phyloP scores from a whole-genome alignment of 78 protist species.

The Dictyostelium capitatum region DNA sequence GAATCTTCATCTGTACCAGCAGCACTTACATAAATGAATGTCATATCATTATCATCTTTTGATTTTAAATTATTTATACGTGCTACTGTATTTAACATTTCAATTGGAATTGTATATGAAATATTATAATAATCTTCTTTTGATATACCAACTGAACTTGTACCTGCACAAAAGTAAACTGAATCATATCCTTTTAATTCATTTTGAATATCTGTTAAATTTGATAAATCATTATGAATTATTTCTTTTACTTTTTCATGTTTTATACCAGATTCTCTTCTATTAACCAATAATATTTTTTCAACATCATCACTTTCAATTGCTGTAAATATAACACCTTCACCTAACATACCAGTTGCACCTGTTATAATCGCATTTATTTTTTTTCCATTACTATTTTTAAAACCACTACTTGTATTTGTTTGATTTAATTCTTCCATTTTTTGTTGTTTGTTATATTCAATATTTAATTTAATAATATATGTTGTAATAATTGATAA shows the following conservation, averaged over 20 bases:
- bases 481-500: no score
- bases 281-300: background rate
- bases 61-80: background rate
- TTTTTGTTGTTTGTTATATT: no score
- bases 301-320: background rate
- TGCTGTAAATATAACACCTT: background rate
- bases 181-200: conserved; percentile 14
- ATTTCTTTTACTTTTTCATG: conserved; percentile 14
- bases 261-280: background rate
- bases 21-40: conserved; percentile 17
- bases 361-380: conserved; percentile 27
- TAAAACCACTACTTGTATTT: no score
- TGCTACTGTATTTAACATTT: background rate
- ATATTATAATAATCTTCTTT: background rate
- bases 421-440: no score
- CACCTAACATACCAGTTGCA: conserved; percentile 39
- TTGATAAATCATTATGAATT: background rate
- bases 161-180: conserved; percentile 1
- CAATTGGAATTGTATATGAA: background rate
- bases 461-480: no score
- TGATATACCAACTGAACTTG: background rate
- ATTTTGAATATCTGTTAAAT: background rate
- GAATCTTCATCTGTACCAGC: background rate
- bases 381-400: background rate
- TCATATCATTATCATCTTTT: background rate